Base-by-base conservation (phyloP, 768 basidiomycete genomes). In the Tricholoma hemisulphureum region DNA sequence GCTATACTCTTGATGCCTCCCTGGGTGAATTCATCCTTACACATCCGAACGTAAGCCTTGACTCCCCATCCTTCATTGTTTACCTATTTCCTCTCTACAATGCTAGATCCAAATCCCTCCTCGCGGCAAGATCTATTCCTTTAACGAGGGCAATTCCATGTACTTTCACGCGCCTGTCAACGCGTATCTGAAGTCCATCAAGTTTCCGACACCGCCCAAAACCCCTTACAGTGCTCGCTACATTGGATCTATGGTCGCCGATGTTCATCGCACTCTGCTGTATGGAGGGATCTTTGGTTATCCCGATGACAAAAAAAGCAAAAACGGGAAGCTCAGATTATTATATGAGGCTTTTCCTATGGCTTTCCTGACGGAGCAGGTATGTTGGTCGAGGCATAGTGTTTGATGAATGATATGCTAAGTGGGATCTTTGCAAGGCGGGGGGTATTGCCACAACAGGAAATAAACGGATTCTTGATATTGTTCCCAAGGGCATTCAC, bases 241-340 rank as follows among this genome's bases (percentile, higher is more conserved):
- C 75, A 97, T 98, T 70, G 97, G 97, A 24, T 95, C 93, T 59
- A 99, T 99, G 97, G 97, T 98, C 32, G 95, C 96, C 52, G 96
- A 99, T 73, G 96, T 98, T 23, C 95, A 97, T 75, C 83, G 96
- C 64, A 99, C 96, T 6, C 76, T 99, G 29, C 80, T 99, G 3
- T 99, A 99, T 68, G 97, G 97, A 21, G 97, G 97, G 41, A 98
- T 99, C 67, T 99, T 99, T 66, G 96, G 95, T 8, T 99, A 99
- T 73, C 97, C 97, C 7, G 87, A 88, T 67, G 97, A 99, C 77
- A 97, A 93, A 83, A 98, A 98, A 83, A 91, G 85, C 75, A 97
- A 96, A 81, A 88, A 75, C 56, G 96, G 97, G 48, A 99, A 99
- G 77, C 80, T 99, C 65, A 83, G 97, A 67, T 75, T 98, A 69